A percentile compares a stretch with the other conserved stretches of the same genome.
These are phyloP conservation scores for Globisporangium megalacanthum DNA, from an alignment of 352 stramenopile species.

Conservation along the genomic window DNA sequence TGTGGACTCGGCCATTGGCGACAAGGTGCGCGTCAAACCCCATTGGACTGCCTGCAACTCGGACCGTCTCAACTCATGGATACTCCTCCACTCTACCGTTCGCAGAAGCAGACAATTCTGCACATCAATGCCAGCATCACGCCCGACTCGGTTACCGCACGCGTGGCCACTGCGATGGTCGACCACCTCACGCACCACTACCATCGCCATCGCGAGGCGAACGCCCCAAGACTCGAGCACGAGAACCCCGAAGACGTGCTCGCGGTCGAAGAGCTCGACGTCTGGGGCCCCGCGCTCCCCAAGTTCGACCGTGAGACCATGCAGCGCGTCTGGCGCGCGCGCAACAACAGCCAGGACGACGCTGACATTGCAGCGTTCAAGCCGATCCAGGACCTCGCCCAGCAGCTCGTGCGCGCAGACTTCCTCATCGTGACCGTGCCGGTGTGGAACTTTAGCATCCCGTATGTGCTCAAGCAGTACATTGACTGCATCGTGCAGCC, in stretches of 20 bases:
- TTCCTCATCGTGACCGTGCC: slow-evolving; percentile 72
- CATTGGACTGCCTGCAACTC: too few species aligned
- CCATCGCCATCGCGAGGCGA: slow-evolving; percentile 42
- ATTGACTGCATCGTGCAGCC: slow-evolving; percentile 77
- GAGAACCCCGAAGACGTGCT: slow-evolving; percentile 43
- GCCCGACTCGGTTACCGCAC: slow-evolving; percentile 60
- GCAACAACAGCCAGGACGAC: slow-evolving; percentile 53
- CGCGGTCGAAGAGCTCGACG: slow-evolving; percentile 62
- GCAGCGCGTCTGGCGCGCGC: slow-evolving; percentile 59
- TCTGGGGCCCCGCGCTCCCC: slow-evolving; percentile 53
- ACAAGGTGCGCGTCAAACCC: too few species aligned
- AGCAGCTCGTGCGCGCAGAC: slow-evolving; percentile 63
- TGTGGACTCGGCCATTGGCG: too few species aligned
- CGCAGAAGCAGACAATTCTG: slow-evolving; percentile 64
- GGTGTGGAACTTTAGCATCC: slow-evolving; percentile 76
- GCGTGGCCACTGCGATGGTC: slow-evolving; percentile 59
- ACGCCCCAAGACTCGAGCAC: slow-evolving; percentile 7
- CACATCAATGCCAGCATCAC: slow-evolving; percentile 80
- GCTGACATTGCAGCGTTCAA: slow-evolving; percentile 50
- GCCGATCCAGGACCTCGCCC: slow-evolving; percentile 54
- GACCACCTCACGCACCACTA: slow-evolving; percentile 73
- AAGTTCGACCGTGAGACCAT: slow-evolving; percentile 73
- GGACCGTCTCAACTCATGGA: too few species aligned
- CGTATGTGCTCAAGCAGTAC: slow-evolving; percentile 81
- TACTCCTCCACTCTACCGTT: too few species aligned